Base-by-base conservation (phyloP, 441 rosid species). In the Pelargonium australe region DNA sequence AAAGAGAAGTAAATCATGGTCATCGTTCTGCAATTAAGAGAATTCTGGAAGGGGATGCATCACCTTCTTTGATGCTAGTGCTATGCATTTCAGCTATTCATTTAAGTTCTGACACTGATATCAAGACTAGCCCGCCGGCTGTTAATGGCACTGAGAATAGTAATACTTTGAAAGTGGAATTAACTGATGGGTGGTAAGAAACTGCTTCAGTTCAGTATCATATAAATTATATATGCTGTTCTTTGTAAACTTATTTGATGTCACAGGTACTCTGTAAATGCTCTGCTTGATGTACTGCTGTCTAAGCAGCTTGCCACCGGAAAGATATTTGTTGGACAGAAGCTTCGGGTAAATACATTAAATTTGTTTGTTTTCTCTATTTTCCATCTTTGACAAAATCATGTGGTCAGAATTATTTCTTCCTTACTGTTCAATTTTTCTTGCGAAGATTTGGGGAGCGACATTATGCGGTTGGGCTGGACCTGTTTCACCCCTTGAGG, bases 401-500 rank as follows among this genome's bases (percentile, higher is more conserved):
- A 44, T 45, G 63, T 72, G 58, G 76, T 69, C 58, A 65, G 63
- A 65, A 63, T 75, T 44, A 71, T 65, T 41, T 57, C 66, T 73
- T 70, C 64, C 75, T 81, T 68, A 77, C 55, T 20, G 45, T 74
- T 77, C 70, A 66, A 34, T 79, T 73, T 82, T 63, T 80, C 67
- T 70, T 73, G 25, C 78, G 76, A 78, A 95, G 99, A 84, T 92
- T 68, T 86, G 89, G 79, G 95, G 98, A 73, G 98, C 99, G 73
- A 82, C 85, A 78, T 77, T 95, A 51, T 72, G 80, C 80, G 96
- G 98, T 67, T 92, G 95, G 93, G 85, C 63, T 77, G 85, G 88
- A 70, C 97, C 95, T 66, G 81, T 86, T 85, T 90, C 98, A 76
- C 95, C 96, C 13, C 85, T 90, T 16, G 90, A 95, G 97, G 95